Evolutionary conservation across 441 rosid genomes (phyloP).

Genomic region (Euphorbia corollata): DNA sequence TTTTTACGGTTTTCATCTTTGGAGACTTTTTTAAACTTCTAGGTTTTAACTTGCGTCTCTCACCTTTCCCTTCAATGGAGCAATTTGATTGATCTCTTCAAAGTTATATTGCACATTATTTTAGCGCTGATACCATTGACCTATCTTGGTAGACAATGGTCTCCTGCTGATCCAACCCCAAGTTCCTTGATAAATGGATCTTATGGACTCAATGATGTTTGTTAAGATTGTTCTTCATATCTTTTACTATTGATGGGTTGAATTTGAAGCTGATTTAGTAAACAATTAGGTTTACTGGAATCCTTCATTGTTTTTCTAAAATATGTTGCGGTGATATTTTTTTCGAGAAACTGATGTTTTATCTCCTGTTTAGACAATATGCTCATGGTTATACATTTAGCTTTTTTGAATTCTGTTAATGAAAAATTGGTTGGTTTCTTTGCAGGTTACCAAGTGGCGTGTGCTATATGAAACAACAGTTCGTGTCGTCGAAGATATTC

Average conservation of each 20-base stretch:
- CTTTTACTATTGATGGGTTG: not conserved
- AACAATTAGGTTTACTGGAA: not conserved
- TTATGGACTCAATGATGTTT: not conserved
- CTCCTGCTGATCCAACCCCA: not conserved
- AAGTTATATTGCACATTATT: too few species aligned
- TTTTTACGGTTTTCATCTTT: not conserved
- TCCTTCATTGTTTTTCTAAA: not conserved
- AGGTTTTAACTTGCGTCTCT: not conserved
- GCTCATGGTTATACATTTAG: not conserved
- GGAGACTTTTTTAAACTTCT: not conserved
- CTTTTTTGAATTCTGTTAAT: conserved; percentile 5
- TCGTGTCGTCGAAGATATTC: conserved; percentile 79
- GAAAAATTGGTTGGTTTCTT: conserved; percentile 23
- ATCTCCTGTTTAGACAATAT: not conserved
- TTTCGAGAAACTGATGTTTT: not conserved
- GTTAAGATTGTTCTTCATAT: not conserved
- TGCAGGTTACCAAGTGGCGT: conserved; percentile 72
- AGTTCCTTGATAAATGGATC: not conserved
- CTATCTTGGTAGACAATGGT: not conserved
- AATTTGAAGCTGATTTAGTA: not conserved
- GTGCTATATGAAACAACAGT: conserved; percentile 49
- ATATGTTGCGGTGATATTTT: not conserved
- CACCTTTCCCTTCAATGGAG: not conserved
- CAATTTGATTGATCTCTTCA: not conserved
- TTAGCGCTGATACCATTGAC: not conserved